Percentiles rank a stretch among this genome's conserved stretches.
Conservation (phyloP, 2,329 filamentous ascomycete genomes). For the Colletotrichum camelliae region DNA sequence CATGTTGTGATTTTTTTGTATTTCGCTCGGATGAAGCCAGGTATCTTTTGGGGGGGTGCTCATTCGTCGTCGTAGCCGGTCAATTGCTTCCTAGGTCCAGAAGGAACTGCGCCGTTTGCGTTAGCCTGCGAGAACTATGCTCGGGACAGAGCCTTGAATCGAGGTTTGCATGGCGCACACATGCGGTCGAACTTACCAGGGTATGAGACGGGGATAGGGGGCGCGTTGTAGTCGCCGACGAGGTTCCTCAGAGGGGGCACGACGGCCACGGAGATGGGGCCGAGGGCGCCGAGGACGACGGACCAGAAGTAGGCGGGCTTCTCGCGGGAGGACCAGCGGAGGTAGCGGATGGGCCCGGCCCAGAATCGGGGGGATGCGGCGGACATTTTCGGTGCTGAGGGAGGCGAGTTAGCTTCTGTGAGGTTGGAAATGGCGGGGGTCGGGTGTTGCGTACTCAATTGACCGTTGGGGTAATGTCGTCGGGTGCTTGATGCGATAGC, state of each 20-base stretch:
- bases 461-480: conserved; percentile 24
- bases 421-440: not conserved
- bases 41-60: not conserved
- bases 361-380: conserved; percentile 77
- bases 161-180: not conserved
- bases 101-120: conserved; percentile 51
- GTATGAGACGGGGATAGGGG: conserved; percentile 85
- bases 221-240: conserved; percentile 76
- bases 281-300: conserved; percentile 72
- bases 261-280: conserved; percentile 72
- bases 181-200: conserved; percentile 71
- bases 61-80: conserved; percentile 65
- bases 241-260: conserved; percentile 76
- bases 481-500: conserved; percentile 14
- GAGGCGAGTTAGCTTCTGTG: not conserved
- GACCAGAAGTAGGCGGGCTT: conserved; percentile 94
- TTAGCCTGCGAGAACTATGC: not conserved
- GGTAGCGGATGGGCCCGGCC: conserved; percentile 81
- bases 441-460: conserved; percentile 38
- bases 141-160: not conserved
- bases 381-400: conserved; percentile 55
- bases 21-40: not conserved
- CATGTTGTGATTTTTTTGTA: conserved; percentile 12
- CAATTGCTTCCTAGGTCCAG: conserved; percentile 63
- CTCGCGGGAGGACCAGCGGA: conserved; percentile 86